phyloP scores from a whole-genome alignment of 257 asterid genomes.

The Anisodus tanguticus region DNA sequence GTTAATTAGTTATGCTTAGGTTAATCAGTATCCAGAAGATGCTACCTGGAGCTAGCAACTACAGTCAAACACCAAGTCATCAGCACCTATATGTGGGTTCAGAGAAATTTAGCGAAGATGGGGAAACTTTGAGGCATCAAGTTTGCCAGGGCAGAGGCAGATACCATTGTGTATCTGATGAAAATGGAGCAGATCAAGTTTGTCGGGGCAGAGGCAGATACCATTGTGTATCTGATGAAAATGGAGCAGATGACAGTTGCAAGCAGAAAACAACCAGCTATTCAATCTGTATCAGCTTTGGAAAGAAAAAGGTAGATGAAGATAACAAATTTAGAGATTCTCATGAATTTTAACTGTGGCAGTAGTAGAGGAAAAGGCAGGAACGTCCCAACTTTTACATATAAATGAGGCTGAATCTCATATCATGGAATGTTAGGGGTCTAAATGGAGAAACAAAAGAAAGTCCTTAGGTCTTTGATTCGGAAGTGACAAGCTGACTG shows the following conservation, averaged over 20 bases:
- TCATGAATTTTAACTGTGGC: neutral
- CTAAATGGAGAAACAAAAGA: constrained; percentile 20
- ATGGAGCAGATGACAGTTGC: neutral
- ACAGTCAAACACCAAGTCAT: constrained; percentile 21
- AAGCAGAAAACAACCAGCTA: neutral
- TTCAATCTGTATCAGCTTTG: constrained; percentile 2
- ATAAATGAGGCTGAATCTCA: neutral
- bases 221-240: neutral
- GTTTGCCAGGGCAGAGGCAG: neutral
- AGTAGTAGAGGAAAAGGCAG: neutral
- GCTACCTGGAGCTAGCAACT: neutral
- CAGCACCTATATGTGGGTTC: neutral
- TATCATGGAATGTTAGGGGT: neutral
- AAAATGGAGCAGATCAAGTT: constrained; percentile 4
- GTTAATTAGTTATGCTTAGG: constrained; percentile 10
- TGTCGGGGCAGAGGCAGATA: neutral
- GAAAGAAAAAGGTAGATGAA: neutral
- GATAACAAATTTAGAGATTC: constrained; percentile 10
- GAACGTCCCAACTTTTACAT: neutral
- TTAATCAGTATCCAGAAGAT: neutral
- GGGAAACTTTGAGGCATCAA: neutral
- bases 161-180: neutral
- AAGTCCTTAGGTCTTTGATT: constrained; percentile 4
- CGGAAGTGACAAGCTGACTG: neutral
- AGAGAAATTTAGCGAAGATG: neutral